Percentiles rank a stretch among this genome's conserved stretches.
Evolutionary conservation across 768 basidiomycete species (phyloP).

Genomic region (Ramaria sp.): DNA sequence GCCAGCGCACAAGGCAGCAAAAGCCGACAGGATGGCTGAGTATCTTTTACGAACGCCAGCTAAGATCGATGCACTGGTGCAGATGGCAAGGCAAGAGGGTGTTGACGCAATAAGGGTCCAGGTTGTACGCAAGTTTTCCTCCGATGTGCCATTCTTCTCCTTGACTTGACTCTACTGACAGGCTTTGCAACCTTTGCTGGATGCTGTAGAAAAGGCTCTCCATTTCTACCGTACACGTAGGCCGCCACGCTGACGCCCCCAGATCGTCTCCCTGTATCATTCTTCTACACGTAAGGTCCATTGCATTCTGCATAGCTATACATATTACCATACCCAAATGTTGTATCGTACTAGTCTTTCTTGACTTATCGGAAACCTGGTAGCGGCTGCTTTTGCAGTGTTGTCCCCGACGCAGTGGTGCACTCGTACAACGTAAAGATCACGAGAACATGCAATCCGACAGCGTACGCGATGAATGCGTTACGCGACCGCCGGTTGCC

Average conservation of each 20-base stretch:
- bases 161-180: slow-evolving; percentile 18
- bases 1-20: slow-evolving; percentile 59
- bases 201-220: slow-evolving; percentile 66
- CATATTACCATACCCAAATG: not conserved
- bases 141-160: not conserved
- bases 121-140: slow-evolving; percentile 37
- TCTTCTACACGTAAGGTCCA: not conserved
- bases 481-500: slow-evolving; percentile 86
- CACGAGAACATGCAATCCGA: slow-evolving; percentile 70
- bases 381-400: slow-evolving; percentile 40
- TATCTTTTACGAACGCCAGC: slow-evolving; percentile 73
- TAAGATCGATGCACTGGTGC: slow-evolving; percentile 73
- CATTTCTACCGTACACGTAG: slow-evolving; percentile 40
- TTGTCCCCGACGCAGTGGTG: slow-evolving; percentile 38
- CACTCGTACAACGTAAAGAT: slow-evolving; percentile 73
- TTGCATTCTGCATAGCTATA: slow-evolving; percentile 2
- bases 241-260: slow-evolving; percentile 6
- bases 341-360: not conserved
- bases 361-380: slow-evolving; percentile 25
- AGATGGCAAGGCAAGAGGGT: slow-evolving; percentile 45
- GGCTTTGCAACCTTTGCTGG: slow-evolving; percentile 69
- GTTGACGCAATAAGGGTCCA: slow-evolving; percentile 54
- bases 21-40: slow-evolving; percentile 79
- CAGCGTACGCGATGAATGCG: slow-evolving; percentile 81
- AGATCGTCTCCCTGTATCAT: not conserved